Percentiles rank a stretch among this genome's conserved stretches.
Evolutionary conservation across 2,329 filamentous ascomycete species (phyloP).

Genomic region (Colletotrichum sp.): DNA sequence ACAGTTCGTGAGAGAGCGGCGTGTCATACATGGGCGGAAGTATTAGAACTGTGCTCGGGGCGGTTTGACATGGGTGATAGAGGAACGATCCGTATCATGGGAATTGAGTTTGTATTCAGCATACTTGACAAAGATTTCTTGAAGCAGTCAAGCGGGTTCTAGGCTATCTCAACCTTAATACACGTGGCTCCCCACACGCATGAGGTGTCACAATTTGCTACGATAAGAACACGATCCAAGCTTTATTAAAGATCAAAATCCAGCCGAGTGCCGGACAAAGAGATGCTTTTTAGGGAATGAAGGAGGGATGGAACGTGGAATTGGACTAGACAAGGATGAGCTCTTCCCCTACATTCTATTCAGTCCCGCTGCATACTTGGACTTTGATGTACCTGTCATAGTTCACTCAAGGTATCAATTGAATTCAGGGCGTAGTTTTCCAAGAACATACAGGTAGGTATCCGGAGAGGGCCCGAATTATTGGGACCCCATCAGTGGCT

Average conservation of each 20-base stretch:
- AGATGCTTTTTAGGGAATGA: not conserved
- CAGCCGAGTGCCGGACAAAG: not conserved
- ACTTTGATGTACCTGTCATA: not conserved
- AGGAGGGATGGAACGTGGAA: not conserved
- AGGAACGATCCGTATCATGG: too few species aligned
- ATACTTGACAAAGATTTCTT: not conserved
- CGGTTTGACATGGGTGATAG: too few species aligned
- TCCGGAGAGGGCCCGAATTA: not conserved
- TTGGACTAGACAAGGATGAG: not conserved
- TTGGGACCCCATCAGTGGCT: not conserved
- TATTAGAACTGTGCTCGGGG: too few species aligned
- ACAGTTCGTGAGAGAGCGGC: not conserved
- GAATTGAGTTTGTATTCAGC: not conserved
- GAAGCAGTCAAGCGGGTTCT: not conserved
- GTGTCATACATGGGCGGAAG: too few species aligned
- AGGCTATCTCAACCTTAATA: not conserved
- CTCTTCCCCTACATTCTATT: not conserved
- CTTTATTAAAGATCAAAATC: not conserved
- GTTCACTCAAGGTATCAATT: not conserved
- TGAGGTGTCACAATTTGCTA: not conserved
- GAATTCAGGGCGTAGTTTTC: not conserved
- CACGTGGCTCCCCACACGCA: not conserved
- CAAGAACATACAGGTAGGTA: not conserved
- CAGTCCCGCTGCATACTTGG: not conserved
- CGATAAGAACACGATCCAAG: not conserved